These are phyloP conservation scores for Striga asiatica DNA, from an alignment of 257 asterid species.

Conservation along the genomic window DNA sequence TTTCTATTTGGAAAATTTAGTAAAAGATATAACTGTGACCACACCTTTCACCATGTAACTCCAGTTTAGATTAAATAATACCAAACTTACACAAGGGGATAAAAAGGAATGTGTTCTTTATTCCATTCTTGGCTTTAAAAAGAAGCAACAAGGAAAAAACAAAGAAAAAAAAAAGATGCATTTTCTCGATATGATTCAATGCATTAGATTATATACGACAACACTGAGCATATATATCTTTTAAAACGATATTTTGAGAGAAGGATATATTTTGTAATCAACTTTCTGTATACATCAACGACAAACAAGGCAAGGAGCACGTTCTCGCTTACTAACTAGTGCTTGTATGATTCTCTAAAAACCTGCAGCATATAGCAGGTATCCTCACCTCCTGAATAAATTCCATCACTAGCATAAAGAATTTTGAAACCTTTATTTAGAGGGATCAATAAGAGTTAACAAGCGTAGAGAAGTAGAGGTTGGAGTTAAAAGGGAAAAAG, in stretches of 20 bases:
- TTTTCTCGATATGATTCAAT: background rate
- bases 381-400: slow-evolving; percentile 12
- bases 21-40: slow-evolving; percentile 30
- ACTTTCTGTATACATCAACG: slow-evolving; percentile 13
- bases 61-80: slow-evolving; percentile 49
- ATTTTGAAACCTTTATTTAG: slow-evolving; percentile 17
- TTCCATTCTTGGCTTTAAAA: slow-evolving; percentile 56
- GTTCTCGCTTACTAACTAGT: background rate
- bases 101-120: slow-evolving; percentile 50
- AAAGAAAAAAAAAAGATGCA: background rate
- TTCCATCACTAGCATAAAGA: slow-evolving; percentile 15
- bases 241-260: slow-evolving; percentile 2
- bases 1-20: slow-evolving; percentile 31
- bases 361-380: slow-evolving; percentile 9
- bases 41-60: slow-evolving; percentile 29
- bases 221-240: background rate
- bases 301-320: slow-evolving; percentile 16
- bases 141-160: slow-evolving; percentile 46
- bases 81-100: slow-evolving; percentile 60
- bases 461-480: slow-evolving; percentile 1
- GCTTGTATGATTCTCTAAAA: slow-evolving; percentile 7
- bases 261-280: slow-evolving; percentile 16
- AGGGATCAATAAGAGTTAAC: background rate
- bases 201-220: background rate
- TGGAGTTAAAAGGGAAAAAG: background rate